Conservation (phyloP, 345 rosid genomes). For the Murraya koenigii region DNA sequence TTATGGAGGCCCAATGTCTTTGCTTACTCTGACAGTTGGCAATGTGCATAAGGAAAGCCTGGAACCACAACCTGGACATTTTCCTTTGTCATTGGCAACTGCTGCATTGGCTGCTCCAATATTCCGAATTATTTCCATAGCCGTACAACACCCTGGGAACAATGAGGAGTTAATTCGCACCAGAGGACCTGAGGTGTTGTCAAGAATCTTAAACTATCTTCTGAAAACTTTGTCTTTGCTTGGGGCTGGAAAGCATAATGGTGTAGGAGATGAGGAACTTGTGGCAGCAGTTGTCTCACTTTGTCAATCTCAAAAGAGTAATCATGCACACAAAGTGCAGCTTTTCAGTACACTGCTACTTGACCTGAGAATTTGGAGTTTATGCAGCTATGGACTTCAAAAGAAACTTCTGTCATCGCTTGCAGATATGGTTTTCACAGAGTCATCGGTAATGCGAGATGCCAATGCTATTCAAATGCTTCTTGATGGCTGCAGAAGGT, state of each 20-base stretch:
- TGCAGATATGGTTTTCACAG: conserved; percentile 99
- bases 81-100: conserved; percentile 56
- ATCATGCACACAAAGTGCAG: conserved; percentile 90
- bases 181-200: conserved; percentile 87
- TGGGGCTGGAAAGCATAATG: conserved; percentile 53
- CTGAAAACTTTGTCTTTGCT: conserved; percentile 74
- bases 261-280: conserved; percentile 90
- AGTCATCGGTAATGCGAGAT: conserved; percentile 84
- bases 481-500: conserved; percentile 98
- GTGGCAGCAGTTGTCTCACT: conserved; percentile 93
- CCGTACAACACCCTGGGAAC: conserved; percentile 84
- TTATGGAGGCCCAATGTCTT: conserved; percentile 93
- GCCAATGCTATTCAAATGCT: conserved; percentile 99
- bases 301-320: conserved; percentile 83
- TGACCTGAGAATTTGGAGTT: conserved; percentile 94
- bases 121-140: conserved; percentile 77
- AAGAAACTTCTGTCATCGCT: conserved; percentile 93
- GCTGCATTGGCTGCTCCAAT: conserved; percentile 85
- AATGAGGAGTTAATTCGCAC: conserved; percentile 80
- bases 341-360: conserved; percentile 82
- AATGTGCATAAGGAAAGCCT: conserved; percentile 68
- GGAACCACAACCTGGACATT: conserved; percentile 68
- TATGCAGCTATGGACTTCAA: conserved; percentile 96
- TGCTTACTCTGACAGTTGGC: conserved; percentile 84
- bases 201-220: conserved; percentile 83